Evolutionary conservation across 177 flowering plant species (phyloP), one percentile per base, ranked within the genome.

Genomic region (Telopea speciosissima): DNA sequence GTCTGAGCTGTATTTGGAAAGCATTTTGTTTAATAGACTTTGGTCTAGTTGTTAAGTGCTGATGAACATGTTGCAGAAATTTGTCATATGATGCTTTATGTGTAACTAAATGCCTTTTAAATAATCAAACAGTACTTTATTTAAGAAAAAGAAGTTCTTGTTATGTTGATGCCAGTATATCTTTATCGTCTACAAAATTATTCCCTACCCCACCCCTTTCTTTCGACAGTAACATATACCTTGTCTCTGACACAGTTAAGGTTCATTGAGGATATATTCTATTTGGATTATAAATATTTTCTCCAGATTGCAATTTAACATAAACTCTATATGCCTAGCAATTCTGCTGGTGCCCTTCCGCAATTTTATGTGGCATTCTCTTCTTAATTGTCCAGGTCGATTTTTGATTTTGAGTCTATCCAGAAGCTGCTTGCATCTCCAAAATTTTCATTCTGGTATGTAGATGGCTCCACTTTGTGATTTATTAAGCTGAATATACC

Each of bases 381-480:
- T 60, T 72, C 26, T 52, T 40, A 33, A 71, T 76, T 78, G 40
- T n/a, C 16, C 86, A 95, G 99, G 89, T 84, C 91, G 58, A 93
- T 95, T 31, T 95, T 95, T 82, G 95, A 95, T 81, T 93, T 95
- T 71, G 81, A 83, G 68, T 81, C 88, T 45, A 91, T 95, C 78
- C 83, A 79, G 71, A 93, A 90, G 89, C 83, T 95, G 81, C 84
- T 95, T 69, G 75, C 90, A 67, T 88, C 89, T 75, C 97, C 97
- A 36, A 90, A 90, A 62, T 95, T 95, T 76, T 75, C 92, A 52
- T 91, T 95, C 86, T 95, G 99, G 99, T 95, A 86, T 59, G 82
- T 68, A 33, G 16, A 42, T 21, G 70, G 61, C 23, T 17, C n/a
- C 23, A n/a, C 23, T n/a, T 52, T 52, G 19, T n/a, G 58, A 14